Base-by-base conservation (phyloP, 169 alveolate genomes). In the Babesia bigemina region DNA sequence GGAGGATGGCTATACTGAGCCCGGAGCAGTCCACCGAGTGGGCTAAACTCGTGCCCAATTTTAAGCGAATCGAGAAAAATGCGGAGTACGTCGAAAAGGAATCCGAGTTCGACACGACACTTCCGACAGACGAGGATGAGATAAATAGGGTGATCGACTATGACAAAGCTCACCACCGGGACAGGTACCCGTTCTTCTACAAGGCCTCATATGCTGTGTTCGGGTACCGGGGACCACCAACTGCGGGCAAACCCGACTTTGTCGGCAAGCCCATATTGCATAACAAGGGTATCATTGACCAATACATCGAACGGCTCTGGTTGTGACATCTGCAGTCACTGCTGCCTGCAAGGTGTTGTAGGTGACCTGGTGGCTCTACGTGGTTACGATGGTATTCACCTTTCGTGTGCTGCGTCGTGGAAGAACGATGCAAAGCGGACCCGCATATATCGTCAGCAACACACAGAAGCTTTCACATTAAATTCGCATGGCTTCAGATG, bases 31-130 rank as follows among this genome's bases (percentile, higher is more conserved):
- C 24, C 22, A 28, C 70, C 29, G 39, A 63, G 22, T 77, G 86
- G 86, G 56, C 56, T 16, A 70, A 63, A 1, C 71, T 77, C 39
- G 56, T 77, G 0, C 81, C 86, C 42, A 69, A 77, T 45, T 77
- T 77, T 42, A 17, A 9, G 42, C 0, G 55, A 29, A 77, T 77
- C 13, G 61, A 55, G 9, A 50, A 36, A 21, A 77, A 77, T 47
- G 7, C 70, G 55, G 86, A 77, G 22, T 58, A 47, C 56, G 70
- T 77, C 22, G 86, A 77, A 26, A 39, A 57, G 2, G 86, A 77
- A 33, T 61, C 33, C 24, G 58, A 60, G 12, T 77, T 77, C 22
- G 86, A 77, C 44, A 13, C 3, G 22, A 58, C 4, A 6, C 29
- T 10, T 3, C n/a, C 50, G 28, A 9, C 16, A 13, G 50, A 10